Base-by-base conservation (phyloP, 2,329 filamentous ascomycete genomes). In the Fusarium pseudonygamai region DNA sequence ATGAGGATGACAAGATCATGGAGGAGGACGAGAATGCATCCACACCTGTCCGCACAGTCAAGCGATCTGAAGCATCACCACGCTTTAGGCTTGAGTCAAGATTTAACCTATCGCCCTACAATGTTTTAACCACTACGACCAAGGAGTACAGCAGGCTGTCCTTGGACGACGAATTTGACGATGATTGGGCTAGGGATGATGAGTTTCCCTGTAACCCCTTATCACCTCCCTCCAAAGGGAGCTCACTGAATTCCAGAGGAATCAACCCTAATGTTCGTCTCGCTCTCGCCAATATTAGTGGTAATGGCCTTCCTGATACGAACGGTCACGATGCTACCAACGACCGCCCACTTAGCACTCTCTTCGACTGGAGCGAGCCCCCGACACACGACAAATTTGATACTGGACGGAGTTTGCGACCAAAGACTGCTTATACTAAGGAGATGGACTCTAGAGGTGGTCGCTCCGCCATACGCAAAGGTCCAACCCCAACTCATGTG, bases 281-380 rank as follows among this genome's bases (percentile, higher is more conserved):
- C 36, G 88, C 88, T n/a, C 83, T 91, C 59, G 84, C 85, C 46
- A 85, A 81, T 65, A 84, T 89, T 50, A 89, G 85, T 56, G 86
- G 86, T 47, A 88, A 87, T 70, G 80, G 80, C 22, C 80, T 80
- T 46, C 77, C 79, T 16, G 83, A 85, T 32, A 64, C 64, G 18
- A 76, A 77, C 22, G 75, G 76, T 40, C 58, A 65, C 37, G 65
- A 74, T 68, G 50, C 53, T 32, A 65, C 73, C 16, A 72, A 65
- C 50, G 73, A 91, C 60, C 85, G 89, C 20, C 88, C 88, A 6
- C 84, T 88, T 69, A 93, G 92, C 80, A 95, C 88, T 74, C 84
- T 95, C 7, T 95, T 95, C 76, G 93, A 95, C 80, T 94, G 92
- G 92, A 90, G 91, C 53, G 93, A 95, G 79, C 87, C 91, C 20